Percentiles rank a stretch among this genome's conserved stretches.
These are phyloP conservation scores for Chrysanthemum lavandulifolium DNA, from an alignment of 129 eudicot species.

Conservation along the genomic window DNA sequence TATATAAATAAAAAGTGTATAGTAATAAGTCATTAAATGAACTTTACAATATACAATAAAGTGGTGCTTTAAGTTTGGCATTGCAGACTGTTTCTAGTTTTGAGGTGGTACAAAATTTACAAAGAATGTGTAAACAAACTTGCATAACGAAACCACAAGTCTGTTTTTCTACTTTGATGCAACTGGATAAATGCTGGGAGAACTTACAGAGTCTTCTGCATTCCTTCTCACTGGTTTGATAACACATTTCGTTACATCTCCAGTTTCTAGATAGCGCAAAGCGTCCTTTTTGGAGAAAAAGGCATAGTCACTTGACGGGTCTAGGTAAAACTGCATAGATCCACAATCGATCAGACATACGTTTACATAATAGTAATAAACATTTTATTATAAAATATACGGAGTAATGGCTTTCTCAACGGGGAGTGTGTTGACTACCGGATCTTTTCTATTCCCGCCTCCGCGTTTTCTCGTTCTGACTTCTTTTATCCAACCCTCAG, in stretches of 20 bases:
- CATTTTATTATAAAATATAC: not conserved
- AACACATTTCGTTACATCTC: slow-evolving; percentile 52
- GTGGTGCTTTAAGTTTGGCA: no score
- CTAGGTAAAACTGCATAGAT: slow-evolving; percentile 51
- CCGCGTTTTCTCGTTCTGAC: slow-evolving; percentile 41
- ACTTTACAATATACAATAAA: no score
- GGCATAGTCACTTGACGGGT: slow-evolving; percentile 59
- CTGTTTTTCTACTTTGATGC: slow-evolving; percentile 10
- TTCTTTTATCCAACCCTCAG: slow-evolving; percentile 82
- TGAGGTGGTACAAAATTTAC: slow-evolving; percentile 12
- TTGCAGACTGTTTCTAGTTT: slow-evolving; percentile 6
- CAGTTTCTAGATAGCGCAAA: slow-evolving; percentile 65
- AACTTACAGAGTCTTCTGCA: slow-evolving; percentile 48
- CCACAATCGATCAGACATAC: not conserved
- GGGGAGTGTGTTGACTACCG: slow-evolving; percentile 32
- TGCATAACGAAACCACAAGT: slow-evolving; percentile 8
- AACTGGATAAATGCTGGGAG: not conserved
- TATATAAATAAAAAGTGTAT: no score
- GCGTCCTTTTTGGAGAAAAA: slow-evolving; percentile 69
- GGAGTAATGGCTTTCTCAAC: no score
- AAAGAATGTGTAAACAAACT: not conserved
- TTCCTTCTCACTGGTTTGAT: slow-evolving; percentile 43
- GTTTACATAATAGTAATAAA: not conserved
- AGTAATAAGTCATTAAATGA: no score
- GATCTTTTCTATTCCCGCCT: slow-evolving; percentile 35